These are phyloP conservation scores for Solanum chmielewskii DNA, from an alignment of 257 asterid genomes.

Conservation along the genomic window DNA sequence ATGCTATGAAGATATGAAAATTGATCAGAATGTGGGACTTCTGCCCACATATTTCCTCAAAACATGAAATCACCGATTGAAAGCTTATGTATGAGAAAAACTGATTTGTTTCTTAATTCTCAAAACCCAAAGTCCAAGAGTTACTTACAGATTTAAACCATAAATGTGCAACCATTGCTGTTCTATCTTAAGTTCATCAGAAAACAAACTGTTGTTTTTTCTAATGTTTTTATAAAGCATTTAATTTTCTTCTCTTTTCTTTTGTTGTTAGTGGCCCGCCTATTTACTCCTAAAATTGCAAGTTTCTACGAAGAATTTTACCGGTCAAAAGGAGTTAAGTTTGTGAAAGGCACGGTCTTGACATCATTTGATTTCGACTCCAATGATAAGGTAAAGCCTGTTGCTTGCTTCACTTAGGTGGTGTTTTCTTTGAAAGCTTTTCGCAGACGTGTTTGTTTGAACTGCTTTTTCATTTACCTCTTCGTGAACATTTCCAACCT, in stretches of 20 bases:
- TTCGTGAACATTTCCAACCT: neutral
- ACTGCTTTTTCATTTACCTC: neutral
- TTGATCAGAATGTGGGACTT: neutral
- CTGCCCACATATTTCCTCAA: neutral
- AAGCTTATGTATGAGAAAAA: neutral
- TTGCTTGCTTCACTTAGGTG: neutral
- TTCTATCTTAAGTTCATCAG: neutral
- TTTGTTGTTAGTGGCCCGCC: conserved; percentile 74
- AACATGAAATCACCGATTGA: neutral
- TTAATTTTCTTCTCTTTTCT: conserved; percentile 7
- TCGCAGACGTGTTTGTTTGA: neutral
- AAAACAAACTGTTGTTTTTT: neutral
- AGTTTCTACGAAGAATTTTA: conserved; percentile 82
- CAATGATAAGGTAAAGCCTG: conserved; percentile 57
- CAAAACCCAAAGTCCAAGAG: neutral
- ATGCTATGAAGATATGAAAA: neutral
- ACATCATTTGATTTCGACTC: conserved; percentile 74
- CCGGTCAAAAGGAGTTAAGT: conserved; percentile 86
- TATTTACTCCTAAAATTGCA: conserved; percentile 79
- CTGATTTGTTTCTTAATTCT: neutral
- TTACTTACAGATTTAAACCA: neutral
- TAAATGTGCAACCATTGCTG: neutral
- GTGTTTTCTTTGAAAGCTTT: neutral
- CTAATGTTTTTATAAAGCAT: neutral
- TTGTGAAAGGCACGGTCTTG: conserved; percentile 80